phyloP scores from a whole-genome alignment of 2,329 filamentous ascomycete genomes.

The Nemania sp. region DNA sequence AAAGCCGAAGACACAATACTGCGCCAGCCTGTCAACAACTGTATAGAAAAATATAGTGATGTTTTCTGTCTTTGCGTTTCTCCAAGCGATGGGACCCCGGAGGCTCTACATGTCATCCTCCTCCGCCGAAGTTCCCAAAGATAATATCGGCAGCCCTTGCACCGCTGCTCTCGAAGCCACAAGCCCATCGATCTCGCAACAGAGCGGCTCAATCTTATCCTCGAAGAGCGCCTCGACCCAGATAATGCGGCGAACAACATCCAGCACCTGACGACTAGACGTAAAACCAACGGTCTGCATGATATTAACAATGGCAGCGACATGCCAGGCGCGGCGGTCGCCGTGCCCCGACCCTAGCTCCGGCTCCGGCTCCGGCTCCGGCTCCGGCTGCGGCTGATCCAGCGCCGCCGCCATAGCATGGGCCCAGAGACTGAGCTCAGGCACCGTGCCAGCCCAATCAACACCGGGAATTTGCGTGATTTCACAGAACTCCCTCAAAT shows the following conservation, averaged over 20 bases:
- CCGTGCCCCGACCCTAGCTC: too few relatives aligned
- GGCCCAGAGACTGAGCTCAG: slow-evolving; percentile 39
- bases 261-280: slow-evolving; percentile 29
- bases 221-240: slow-evolving; percentile 34
- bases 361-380: too few relatives aligned
- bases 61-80: too few relatives aligned
- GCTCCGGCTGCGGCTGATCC: too few relatives aligned
- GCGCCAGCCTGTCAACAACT: too few relatives aligned
- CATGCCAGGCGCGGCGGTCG: slow-evolving; percentile 30
- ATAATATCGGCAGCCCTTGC: not conserved
- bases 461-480: slow-evolving; percentile 35
- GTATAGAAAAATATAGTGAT: too few relatives aligned
- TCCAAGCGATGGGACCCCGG: too few relatives aligned
- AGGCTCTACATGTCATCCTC: too few relatives aligned
- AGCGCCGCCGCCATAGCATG: slow-evolving; percentile 35
- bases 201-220: slow-evolving; percentile 28
- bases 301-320: slow-evolving; percentile 32
- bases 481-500: slow-evolving; percentile 36
- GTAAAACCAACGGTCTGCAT: slow-evolving; percentile 31
- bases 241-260: slow-evolving; percentile 32
- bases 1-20: too few relatives aligned
- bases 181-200: slow-evolving; percentile 27
- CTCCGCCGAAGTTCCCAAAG: not conserved
- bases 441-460: slow-evolving; percentile 32
- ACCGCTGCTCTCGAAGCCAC: not conserved